A percentile compares a stretch with the other conserved stretches of the same genome.
phyloP scores from a whole-genome alignment of 805 yeast genomes.

The Pichia kluyveri region DNA sequence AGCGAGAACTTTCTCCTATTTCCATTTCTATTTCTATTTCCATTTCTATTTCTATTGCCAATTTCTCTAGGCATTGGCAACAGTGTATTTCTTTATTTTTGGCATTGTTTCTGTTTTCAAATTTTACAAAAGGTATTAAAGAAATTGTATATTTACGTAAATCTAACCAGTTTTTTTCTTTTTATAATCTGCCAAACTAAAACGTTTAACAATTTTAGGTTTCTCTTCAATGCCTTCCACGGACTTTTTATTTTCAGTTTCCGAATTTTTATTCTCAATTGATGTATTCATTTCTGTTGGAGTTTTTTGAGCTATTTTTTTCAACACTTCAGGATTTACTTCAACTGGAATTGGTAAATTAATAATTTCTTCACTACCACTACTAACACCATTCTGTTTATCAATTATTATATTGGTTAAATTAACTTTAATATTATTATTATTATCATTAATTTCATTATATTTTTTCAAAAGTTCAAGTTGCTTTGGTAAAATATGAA shows the following conservation, averaged over 20 bases:
- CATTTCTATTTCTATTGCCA: no score
- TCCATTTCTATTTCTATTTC: no score
- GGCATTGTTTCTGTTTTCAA: no score
- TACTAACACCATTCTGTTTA: not conserved
- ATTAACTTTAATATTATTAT: not conserved
- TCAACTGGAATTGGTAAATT: constrained; percentile 11
- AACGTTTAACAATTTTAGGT: constrained; percentile 41
- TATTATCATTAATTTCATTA: not conserved
- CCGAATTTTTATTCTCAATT: not conserved
- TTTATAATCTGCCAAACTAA: constrained; percentile 69
- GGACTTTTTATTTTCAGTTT: not conserved
- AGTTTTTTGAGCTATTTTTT: not conserved
- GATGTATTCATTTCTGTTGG: not conserved
- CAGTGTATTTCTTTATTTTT: no score
- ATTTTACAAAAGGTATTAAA: no score
- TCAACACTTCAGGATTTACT: constrained; percentile 2
- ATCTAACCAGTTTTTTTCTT: constrained; percentile 28
- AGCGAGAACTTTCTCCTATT: not conserved
- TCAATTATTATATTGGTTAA: no score
- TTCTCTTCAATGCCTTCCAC: constrained; percentile 10
- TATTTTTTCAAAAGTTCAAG: constrained; percentile 8
- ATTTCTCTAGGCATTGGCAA: no score
- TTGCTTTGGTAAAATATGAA: constrained; percentile 9
- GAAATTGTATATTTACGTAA: no score
- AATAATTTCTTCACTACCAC: not conserved